phyloP scores from a whole-genome alignment of 768 basidiomycete genomes.

The Tephrocybe rancida region DNA sequence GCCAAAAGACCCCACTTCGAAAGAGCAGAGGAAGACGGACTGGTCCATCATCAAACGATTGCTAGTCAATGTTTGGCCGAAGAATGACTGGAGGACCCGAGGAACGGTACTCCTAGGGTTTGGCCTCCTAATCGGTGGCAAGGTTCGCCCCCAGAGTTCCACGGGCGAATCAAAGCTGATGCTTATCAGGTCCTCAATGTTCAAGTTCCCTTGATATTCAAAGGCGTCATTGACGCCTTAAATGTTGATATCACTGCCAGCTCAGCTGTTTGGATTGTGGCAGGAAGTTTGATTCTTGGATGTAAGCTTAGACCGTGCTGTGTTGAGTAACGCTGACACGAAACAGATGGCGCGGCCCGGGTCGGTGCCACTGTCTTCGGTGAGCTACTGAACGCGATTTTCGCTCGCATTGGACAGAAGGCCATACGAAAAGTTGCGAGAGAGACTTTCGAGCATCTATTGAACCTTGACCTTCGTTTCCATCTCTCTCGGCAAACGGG shows the following conservation, averaged over 20 bases:
- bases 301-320: constrained; percentile 57
- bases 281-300: constrained; percentile 87
- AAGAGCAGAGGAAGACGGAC: constrained; percentile 71
- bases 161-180: not conserved
- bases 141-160: constrained; percentile 52
- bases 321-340: constrained; percentile 7
- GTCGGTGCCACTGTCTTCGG: constrained; percentile 88
- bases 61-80: constrained; percentile 93
- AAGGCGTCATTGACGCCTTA: constrained; percentile 84
- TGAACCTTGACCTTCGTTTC: constrained; percentile 89
- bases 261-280: constrained; percentile 88
- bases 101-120: constrained; percentile 84
- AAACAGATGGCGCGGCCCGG: constrained; percentile 85
- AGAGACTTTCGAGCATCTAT: constrained; percentile 93
- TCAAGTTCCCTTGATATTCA: constrained; percentile 98
- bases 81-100: constrained; percentile 80
- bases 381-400: constrained; percentile 93
- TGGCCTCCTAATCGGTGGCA: constrained; percentile 77
- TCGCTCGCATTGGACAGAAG: constrained; percentile 92
- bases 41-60: constrained; percentile 85
- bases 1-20: constrained; percentile 29
- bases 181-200: constrained; percentile 81
- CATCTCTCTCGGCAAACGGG: constrained; percentile 94
- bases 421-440: constrained; percentile 94
- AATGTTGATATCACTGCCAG: constrained; percentile 77